These are phyloP conservation scores for Ogataea trehaloabstinens DNA, from an alignment of 805 yeast species.

Conservation along the genomic window DNA sequence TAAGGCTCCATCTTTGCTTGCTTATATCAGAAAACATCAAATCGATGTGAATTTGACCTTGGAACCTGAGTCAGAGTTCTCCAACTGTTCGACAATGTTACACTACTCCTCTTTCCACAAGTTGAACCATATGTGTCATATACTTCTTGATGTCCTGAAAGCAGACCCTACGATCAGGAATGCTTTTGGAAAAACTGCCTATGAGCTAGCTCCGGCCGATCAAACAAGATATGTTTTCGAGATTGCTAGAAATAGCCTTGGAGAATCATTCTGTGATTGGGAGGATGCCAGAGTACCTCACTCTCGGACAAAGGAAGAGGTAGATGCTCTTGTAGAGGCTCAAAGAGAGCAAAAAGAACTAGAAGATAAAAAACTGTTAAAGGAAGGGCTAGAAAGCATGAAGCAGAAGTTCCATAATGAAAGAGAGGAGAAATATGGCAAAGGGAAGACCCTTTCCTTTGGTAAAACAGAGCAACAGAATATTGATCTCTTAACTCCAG, in stretches of 20 bases:
- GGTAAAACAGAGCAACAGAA: constrained; percentile 37
- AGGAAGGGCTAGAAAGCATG: constrained; percentile 40
- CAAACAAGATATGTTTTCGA: constrained; percentile 59
- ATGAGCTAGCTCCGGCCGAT: constrained; percentile 54
- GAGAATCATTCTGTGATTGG: constrained; percentile 76
- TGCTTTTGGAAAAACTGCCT: constrained; percentile 59
- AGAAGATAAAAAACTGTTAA: constrained; percentile 41
- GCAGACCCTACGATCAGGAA: constrained; percentile 67
- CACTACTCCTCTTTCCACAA: constrained; percentile 77
- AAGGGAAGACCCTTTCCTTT: constrained; percentile 33
- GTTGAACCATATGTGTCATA: constrained; percentile 61
- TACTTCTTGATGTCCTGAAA: constrained; percentile 59
- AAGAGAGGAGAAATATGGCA: constrained; percentile 29
- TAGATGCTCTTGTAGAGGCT: constrained; percentile 39
- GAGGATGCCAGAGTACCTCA: constrained; percentile 57
- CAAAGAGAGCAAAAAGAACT: constrained; percentile 35
- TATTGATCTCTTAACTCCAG: constrained; percentile 63
- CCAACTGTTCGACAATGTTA: constrained; percentile 65
- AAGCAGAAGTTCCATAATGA: constrained; percentile 38
- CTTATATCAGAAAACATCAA: constrained; percentile 58
- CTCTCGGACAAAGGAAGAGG: constrained; percentile 55
- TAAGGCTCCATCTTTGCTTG: constrained; percentile 69
- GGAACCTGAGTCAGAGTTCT: constrained; percentile 52
- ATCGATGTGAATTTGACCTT: constrained; percentile 52
- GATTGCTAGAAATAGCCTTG: constrained; percentile 61